Evolutionary conservation across 2,329 filamentous ascomycete genomes (phyloP).

Genomic region (Cytospora leucostoma): DNA sequence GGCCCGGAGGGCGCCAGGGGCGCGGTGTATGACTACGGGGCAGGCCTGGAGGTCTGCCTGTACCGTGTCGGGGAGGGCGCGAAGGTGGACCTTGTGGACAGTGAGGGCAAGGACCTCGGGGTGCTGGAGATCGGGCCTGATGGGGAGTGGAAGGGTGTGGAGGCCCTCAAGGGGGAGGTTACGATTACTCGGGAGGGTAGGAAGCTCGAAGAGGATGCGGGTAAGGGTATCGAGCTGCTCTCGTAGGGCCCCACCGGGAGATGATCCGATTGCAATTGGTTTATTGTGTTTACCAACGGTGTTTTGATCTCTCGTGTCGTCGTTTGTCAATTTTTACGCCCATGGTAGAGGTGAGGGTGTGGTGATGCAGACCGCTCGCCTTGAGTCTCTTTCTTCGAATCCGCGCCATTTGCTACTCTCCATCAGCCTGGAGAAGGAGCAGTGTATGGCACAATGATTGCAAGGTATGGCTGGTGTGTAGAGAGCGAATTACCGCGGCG

Average conservation of each 20-base stretch:
- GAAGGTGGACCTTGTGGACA: constrained; percentile 45
- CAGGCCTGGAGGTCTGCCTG: constrained; percentile 50
- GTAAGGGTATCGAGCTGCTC: constrained; percentile 17
- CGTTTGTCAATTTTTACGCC: not conserved
- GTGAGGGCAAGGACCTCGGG: constrained; percentile 44
- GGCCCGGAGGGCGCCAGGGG: constrained; percentile 43
- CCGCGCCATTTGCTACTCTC: not conserved
- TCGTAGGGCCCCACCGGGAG: not conserved
- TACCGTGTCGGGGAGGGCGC: constrained; percentile 47
- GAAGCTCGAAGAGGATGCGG: constrained; percentile 15
- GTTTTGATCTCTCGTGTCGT: not conserved
- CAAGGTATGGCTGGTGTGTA: not conserved
- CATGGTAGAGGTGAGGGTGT: not conserved
- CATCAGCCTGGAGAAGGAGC: not conserved
- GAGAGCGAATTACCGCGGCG: not conserved
- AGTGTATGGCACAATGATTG: not conserved
- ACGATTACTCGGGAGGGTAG: constrained; percentile 30
- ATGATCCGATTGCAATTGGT: not conserved
- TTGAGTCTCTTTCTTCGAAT: too few relatives aligned
- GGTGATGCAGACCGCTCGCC: too few relatives aligned
- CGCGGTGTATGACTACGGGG: constrained; percentile 50
- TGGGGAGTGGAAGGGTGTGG: constrained; percentile 43
- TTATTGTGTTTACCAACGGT: not conserved
- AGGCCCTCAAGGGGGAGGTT: constrained; percentile 41
- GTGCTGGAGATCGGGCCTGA: constrained; percentile 42